A percentile compares a stretch with the other conserved stretches of the same genome.
phyloP scores from a whole-genome alignment of 495 filamentous ascomycete genomes.

The Terfezia claveryi region DNA sequence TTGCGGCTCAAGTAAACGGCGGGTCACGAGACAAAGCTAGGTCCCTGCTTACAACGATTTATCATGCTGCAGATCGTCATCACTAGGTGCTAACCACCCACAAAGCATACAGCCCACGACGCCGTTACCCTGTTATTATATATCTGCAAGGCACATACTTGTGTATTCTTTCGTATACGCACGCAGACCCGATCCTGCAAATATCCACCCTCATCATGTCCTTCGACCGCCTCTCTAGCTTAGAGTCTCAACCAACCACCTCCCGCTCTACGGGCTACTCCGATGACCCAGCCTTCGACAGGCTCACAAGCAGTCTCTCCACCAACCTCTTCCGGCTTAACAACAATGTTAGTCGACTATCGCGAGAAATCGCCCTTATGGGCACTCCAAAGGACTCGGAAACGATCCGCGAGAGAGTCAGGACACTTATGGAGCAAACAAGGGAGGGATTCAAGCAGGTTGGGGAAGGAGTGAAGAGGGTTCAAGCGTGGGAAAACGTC shows the following conservation, averaged over 20 bases:
- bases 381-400: constrained; percentile 84
- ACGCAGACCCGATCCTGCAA: too few relatives aligned
- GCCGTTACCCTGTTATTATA: too few relatives aligned
- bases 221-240: constrained; percentile 61
- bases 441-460: constrained; percentile 73
- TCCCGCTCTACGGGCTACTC: constrained; percentile 47
- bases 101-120: too few relatives aligned
- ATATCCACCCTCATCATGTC: constrained; percentile 39
- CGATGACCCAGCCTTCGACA: constrained; percentile 84
- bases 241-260: constrained; percentile 62
- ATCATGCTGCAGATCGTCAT: too few relatives aligned
- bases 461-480: constrained; percentile 78
- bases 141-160: too few relatives aligned
- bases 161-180: too few relatives aligned
- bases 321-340: constrained; percentile 73
- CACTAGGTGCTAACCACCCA: too few relatives aligned
- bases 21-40: too few relatives aligned
- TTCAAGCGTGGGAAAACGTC: constrained; percentile 75
- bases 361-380: constrained; percentile 56
- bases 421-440: constrained; percentile 64
- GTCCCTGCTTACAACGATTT: too few relatives aligned
- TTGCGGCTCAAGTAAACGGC: too few relatives aligned
- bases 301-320: constrained; percentile 56
- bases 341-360: constrained; percentile 60
- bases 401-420: constrained; percentile 71